phyloP scores from a whole-genome alignment of 1,139 yeast species.

The Debaryomyces nepalensis region DNA sequence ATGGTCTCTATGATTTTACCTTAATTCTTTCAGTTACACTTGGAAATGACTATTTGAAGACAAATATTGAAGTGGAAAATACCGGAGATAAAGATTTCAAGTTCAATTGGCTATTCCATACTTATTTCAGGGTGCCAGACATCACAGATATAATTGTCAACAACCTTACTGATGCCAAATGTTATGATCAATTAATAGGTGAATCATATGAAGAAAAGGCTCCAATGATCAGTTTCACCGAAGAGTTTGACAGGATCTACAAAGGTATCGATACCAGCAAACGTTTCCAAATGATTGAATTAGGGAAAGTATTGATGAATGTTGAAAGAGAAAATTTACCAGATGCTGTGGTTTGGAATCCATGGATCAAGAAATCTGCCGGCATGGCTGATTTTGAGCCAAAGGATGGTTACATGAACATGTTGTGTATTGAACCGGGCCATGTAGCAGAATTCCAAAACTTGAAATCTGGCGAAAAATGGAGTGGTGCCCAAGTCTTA shows the following conservation, averaged over 20 bases:
- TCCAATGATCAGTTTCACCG: conserved; percentile 72
- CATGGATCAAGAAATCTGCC: conserved; percentile 82
- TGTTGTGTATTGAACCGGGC: conserved; percentile 97
- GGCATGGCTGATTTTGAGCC: conserved; percentile 91
- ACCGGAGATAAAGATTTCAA: conserved; percentile 66
- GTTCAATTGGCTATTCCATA: conserved; percentile 94
- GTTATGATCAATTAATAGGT: conserved; percentile 74
- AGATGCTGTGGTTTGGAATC: conserved; percentile 97
- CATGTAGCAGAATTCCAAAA: conserved; percentile 69
- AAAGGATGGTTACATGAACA: conserved; percentile 75
- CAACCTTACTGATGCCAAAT: conserved; percentile 71
- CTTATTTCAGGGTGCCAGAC: conserved; percentile 79
- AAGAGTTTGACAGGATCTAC: conserved; percentile 86
- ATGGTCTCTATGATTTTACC: conserved; percentile 68
- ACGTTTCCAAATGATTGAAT: conserved; percentile 64
- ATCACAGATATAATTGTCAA: conserved; percentile 76
- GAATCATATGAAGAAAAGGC: conserved; percentile 70
- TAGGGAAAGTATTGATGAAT: conserved; percentile 71
- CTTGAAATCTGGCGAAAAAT: conserved; percentile 68
- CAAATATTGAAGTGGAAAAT: conserved; percentile 77
- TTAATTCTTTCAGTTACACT: conserved; percentile 71
- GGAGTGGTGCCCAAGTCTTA: conserved; percentile 55
- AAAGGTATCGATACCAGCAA: conserved; percentile 59
- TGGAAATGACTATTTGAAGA: conserved; percentile 55
- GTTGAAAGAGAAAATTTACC: conserved; percentile 69